Conservation (phyloP, 73 alveolate species). For the Tetrahymena malaccensis region DNA sequence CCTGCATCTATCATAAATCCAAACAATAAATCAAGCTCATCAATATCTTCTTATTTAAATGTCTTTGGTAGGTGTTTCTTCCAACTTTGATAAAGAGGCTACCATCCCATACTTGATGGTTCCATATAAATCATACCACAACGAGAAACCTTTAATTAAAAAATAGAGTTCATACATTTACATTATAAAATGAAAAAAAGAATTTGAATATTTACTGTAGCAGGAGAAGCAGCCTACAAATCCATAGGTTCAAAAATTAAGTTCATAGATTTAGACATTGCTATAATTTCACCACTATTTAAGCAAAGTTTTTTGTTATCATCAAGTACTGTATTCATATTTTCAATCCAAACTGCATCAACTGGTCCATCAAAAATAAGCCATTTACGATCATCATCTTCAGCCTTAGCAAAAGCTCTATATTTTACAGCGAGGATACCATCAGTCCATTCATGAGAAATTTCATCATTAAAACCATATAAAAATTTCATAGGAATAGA, state of each 20-base stretch:
- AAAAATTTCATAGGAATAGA: conserved; percentile 80
- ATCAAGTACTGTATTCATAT: conserved; percentile 94
- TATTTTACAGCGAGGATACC: conserved; percentile 85
- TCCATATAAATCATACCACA: conserved; percentile 98
- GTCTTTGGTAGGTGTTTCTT: conserved; percentile 73
- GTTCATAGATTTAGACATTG: conserved; percentile 82
- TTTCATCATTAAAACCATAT: conserved; percentile 75
- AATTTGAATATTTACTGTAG: conserved; percentile 58
- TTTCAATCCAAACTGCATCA: conserved; percentile 97
- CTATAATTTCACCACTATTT: conserved; percentile 65
- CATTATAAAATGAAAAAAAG: not conserved
- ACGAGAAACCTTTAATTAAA: conserved; percentile 54
- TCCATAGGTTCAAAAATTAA: conserved; percentile 92
- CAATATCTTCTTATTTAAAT: conserved; percentile 61
- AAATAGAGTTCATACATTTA: too few species aligned
- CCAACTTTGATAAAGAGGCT: conserved; percentile 86
- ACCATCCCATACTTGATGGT: conserved; percentile 86
- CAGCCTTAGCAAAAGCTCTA: conserved; percentile 79
- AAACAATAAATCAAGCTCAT: conserved; percentile 67
- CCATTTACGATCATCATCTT: conserved; percentile 87
- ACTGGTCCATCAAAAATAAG: conserved; percentile 96
- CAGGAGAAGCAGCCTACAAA: conserved; percentile 87
- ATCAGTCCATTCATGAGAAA: conserved; percentile 89
- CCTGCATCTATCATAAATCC: conserved; percentile 74
- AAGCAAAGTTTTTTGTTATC: conserved; percentile 91